Evolutionary conservation across 306 rosid species (phyloP), one percentile per base, ranked within the genome.

Genomic region (Gastrolobium villosum): DNA sequence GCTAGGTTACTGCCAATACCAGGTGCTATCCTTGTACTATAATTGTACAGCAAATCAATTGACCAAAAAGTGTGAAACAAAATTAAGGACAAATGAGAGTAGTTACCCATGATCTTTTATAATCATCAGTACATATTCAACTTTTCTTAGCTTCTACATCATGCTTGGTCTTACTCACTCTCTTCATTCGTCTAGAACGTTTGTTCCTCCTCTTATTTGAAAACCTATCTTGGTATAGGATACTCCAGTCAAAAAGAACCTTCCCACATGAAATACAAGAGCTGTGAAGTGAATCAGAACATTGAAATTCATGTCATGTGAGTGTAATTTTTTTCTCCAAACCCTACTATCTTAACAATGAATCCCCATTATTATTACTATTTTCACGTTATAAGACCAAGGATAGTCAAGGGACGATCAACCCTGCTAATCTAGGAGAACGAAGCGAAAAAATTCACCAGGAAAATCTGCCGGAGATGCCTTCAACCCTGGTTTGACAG

Each of bases 241-340:
- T 8, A 44, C 9, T 31, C 10, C 26, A 14, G 3, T 55, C 70
- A 10, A 45, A 36, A 1, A 82, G 66, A 70, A 82, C 7, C 64
- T 70, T 82, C 5, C 85, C 85, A 63, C 85, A 82, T 0, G 1
- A 1, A 0, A 0, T 10, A 41, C 85, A 82, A 44, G 69, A 62
- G 3, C 85, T 82, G 40, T 30, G 70, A 76, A 43, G n/a, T n/a
- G n/a, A n/a, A n/a, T n/a, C 4, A 66, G 2, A 53, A 32, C 31
- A 66, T 44, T 35, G 13, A 55, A 74, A 45, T 11, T 3, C 46
- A 80, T 71, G 1, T 39, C 26, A 11, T 40, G 32, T 39, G 30
- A 43, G 7, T 15, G 57, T 11, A 31, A 39, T 37, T 3, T 39
- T 39, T 4, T 20, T 20, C 26, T 20, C 26, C 26, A 20, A 20